Evolutionary conservation across 441 rosid genomes (phyloP).

Genomic region (Viola pubescens): DNA sequence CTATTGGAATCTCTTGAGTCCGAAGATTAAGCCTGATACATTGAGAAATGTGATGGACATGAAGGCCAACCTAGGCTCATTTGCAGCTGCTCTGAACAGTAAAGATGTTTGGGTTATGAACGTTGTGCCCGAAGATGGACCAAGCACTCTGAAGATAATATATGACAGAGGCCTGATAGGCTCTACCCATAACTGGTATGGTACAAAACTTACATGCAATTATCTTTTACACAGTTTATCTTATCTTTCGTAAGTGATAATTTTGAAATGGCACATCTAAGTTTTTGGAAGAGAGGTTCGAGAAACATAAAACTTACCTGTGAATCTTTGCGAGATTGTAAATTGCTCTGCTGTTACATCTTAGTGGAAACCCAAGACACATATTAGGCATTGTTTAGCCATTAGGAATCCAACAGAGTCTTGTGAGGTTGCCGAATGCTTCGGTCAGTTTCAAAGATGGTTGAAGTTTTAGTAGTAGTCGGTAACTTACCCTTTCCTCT

Average conservation of each 20-base stretch:
- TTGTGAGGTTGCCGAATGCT: too few species aligned
- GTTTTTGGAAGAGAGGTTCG: too few species aligned
- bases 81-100: conserved; percentile 75
- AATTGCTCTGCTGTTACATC: too few species aligned
- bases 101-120: conserved; percentile 99
- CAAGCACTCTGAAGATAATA: conserved; percentile 74
- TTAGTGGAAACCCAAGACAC: too few species aligned
- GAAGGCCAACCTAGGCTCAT: conserved; percentile 91
- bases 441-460: too few species aligned
- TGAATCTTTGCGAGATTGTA: too few species aligned
- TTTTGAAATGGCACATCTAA: background rate
- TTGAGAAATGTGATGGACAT: conserved; percentile 95
- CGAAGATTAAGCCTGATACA: conserved; percentile 60
- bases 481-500: too few species aligned
- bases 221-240: background rate
- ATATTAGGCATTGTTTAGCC: too few species aligned
- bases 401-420: too few species aligned
- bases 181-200: conserved; percentile 70
- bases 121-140: conserved; percentile 81
- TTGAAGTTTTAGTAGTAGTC: too few species aligned
- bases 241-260: background rate
- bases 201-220: background rate
- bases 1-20: conserved; percentile 75
- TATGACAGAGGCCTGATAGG: conserved; percentile 96
- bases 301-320: too few species aligned